Evolutionary conservation across 768 basidiomycete species (phyloP).

Genomic region (Pholiota microspora): DNA sequence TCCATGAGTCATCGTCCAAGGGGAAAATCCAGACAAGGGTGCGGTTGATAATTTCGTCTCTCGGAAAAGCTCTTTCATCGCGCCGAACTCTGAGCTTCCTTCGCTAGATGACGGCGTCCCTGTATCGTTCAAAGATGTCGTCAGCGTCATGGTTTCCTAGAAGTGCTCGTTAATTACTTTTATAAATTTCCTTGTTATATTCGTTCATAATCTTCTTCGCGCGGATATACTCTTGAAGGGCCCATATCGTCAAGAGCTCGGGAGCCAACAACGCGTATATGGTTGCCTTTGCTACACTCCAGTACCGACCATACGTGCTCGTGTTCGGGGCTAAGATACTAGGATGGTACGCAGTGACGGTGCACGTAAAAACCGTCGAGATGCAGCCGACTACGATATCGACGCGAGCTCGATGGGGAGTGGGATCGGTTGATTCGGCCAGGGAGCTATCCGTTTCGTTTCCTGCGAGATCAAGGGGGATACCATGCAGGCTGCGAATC

Average conservation of each 20-base stretch:
- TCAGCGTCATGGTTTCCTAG: no score
- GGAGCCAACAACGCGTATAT: slow-evolving; percentile 9
- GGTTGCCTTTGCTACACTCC: neutral
- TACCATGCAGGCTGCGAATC: neutral
- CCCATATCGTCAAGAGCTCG: slow-evolving; percentile 15
- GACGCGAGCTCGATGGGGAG: neutral
- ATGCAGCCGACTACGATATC: slow-evolving; percentile 8
- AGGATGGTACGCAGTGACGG: slow-evolving; percentile 7
- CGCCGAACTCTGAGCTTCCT: no score
- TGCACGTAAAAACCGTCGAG: slow-evolving; percentile 9
- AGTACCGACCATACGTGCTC: neutral
- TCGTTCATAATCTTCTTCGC: slow-evolving; percentile 7
- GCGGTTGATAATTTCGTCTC: no score
- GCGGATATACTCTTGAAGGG: slow-evolving; percentile 15
- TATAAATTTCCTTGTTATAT: neutral
- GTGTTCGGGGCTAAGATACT: neutral
- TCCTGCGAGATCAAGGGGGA: no score
- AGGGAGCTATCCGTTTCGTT: no score
- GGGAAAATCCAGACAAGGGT: neutral
- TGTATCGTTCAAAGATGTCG: no score
- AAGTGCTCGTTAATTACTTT: neutral
- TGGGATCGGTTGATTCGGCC: no score
- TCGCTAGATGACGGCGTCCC: no score
- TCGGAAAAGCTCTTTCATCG: no score
- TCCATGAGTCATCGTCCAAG: slow-evolving; percentile 15